Base-by-base conservation (phyloP, 208 protist species). In the Leishmania martiniquensis region DNA sequence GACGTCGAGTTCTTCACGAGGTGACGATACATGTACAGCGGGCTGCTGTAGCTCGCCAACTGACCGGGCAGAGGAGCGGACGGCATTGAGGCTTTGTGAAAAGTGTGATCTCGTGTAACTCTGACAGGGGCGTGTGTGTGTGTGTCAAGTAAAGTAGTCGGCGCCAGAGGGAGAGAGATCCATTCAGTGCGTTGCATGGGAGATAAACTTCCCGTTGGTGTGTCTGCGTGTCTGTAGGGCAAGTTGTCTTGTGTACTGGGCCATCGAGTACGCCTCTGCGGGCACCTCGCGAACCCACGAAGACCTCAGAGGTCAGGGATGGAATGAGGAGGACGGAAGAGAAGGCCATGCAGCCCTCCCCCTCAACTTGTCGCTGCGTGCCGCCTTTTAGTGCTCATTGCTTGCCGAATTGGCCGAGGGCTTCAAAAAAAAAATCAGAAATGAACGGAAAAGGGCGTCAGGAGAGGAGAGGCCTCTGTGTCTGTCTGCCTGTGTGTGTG, bases 1-100 rank as follows among this genome's bases (percentile, higher is more conserved):
- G 81, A 73, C n/a, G 89, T 88, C 25, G 91, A 84, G 60, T 91
- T 84, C 82, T 93, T 96, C n/a, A 94, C 51, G 52, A 97, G 88
- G 63, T 88, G 84, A 47, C 77, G 75, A 86, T 97, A 96, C 79
- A 93, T 85, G 83, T 87, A 97, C 55, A 97, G 85, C 51, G 93
- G 90, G 71, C 90, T 95, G 75, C 67, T 87, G 89, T 85, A 97
- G 52, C 63, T 73, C 45, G 86, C 84, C 70, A 86, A 78, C 66
- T 87, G 72, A 25, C 90, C 90, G 6, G 90, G 80, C 52, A 95
- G 84, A 1, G 93, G 90, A 0, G 93, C 91, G 44, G 91, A 85
- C 37, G 93, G 93, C 93, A 96, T 96, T 25, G 29, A 9, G 5
- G 34, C 2, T 29, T 67, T 17, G 39, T 20, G n/a, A n/a, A n/a